Evolutionary conservation across 2,329 filamentous ascomycete species (phyloP).

Genomic region (Plectosphaerella cucumerina): DNA sequence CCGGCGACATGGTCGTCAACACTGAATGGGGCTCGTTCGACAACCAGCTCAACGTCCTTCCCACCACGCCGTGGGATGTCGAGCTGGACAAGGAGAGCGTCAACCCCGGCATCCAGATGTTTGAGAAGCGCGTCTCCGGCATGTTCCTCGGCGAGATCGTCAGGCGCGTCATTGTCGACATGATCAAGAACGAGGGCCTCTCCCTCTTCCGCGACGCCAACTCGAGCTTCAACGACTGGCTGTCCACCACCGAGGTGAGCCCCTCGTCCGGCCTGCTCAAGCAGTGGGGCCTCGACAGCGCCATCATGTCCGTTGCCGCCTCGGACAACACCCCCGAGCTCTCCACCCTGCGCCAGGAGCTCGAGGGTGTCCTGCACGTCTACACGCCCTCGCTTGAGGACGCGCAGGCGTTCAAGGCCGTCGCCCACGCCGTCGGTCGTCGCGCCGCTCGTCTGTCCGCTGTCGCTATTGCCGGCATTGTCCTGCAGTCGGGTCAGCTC

Average conservation of each 20-base stretch:
- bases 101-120: conserved; percentile 96
- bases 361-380: conserved; percentile 73
- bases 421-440: conserved; percentile 79
- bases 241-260: conserved; percentile 65
- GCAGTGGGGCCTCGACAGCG: conserved; percentile 87
- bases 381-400: conserved; percentile 76
- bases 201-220: conserved; percentile 74
- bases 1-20: conserved; percentile 96
- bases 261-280: conserved; percentile 64
- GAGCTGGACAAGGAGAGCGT: conserved; percentile 74
- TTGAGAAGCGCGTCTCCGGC: conserved; percentile 95
- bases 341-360: conserved; percentile 68
- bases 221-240: conserved; percentile 65
- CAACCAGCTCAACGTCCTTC: conserved; percentile 84
- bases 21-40: conserved; percentile 99
- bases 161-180: conserved; percentile 67
- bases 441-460: conserved; percentile 85
- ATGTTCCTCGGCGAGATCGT: conserved; percentile 98
- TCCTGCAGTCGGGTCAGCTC: conserved; percentile 76
- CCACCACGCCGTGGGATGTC: conserved; percentile 77
- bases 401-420: conserved; percentile 79
- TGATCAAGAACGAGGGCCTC: conserved; percentile 63
- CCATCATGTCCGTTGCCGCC: conserved; percentile 82
- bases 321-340: conserved; percentile 72
- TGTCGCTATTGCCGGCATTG: conserved; percentile 79